Percentiles rank a stretch among this genome's conserved stretches.
phyloP scores from a whole-genome alignment of 2,329 filamentous ascomycete species.

The Xylariaceae sp. region DNA sequence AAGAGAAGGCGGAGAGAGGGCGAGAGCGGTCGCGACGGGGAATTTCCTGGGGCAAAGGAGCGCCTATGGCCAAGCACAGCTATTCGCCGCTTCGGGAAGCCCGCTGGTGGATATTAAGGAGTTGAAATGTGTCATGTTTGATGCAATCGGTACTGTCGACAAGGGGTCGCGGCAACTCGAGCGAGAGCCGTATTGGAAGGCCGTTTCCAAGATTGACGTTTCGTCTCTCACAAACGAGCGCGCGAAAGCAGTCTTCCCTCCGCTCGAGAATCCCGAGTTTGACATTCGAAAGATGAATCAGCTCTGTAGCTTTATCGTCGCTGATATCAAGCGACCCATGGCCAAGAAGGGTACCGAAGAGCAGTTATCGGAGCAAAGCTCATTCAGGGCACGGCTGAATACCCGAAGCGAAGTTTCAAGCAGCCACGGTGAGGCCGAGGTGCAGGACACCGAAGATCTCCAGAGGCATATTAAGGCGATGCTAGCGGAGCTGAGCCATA shows the following conservation, averaged over 20 bases:
- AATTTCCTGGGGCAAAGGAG: conserved; percentile 5
- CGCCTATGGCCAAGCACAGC: conserved; percentile 7
- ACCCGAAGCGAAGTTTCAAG: too few relatives aligned
- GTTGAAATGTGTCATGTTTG: conserved; percentile 11
- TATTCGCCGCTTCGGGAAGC: conserved; percentile 1
- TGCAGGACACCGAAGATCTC: too few relatives aligned
- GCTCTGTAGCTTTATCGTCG: too few relatives aligned
- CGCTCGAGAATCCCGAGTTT: too few relatives aligned
- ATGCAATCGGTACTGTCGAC: conserved; percentile 1
- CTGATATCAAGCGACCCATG: too few relatives aligned
- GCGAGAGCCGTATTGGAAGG: conserved; percentile 10
- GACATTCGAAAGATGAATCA: too few relatives aligned
- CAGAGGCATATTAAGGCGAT: too few relatives aligned
- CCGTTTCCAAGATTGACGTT: conserved; percentile 4
- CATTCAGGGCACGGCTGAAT: too few relatives aligned
- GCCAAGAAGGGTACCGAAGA: too few relatives aligned
- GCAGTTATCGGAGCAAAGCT: too few relatives aligned
- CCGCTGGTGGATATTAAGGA: conserved; percentile 11
- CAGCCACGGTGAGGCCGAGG: too few relatives aligned
- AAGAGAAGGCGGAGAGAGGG: not conserved
- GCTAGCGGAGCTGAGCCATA: too few relatives aligned
- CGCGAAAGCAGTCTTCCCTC: conserved; percentile 6
- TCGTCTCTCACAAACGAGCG: conserved; percentile 1
- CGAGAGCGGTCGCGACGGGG: conserved; percentile 7
- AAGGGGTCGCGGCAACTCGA: not conserved